Base-by-base conservation (phyloP, 2,329 filamentous ascomycete genomes). In the Simplicillium aogashimaense region DNA sequence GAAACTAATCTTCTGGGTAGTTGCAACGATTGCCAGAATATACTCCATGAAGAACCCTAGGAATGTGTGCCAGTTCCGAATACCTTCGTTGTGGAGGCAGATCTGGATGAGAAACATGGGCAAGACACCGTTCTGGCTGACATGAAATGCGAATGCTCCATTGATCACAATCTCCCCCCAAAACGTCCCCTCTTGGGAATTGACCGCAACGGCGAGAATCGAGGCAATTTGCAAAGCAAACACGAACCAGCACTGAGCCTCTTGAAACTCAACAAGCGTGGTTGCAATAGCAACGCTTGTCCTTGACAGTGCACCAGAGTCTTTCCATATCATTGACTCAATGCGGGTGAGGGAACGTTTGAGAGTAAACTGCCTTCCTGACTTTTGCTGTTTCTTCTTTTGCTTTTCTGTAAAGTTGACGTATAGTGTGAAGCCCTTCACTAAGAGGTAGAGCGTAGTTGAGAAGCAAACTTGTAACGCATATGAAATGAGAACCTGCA, bases 31-130 rank as follows among this genome's bases (percentile, higher is more conserved):
- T 30, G 60, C 60, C 2, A 63, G 53, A 4, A 63, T 36, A 36
- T 63, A 63, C 39, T 63, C 60, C 39, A 57, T 53, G 14, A 56
- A 53, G 49, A 63, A 63, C n/a, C 60, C 60, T 7, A 63, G 39
- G 37, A 63, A 63, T 2, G 60, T 63, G 32, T 63, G 60, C 60
- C 60, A 63, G 40, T 61, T 63, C 25, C 58, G 56, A 30, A 63
- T 63, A 12, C 60, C 60, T 35, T 63, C 60, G 35, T 61, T 56
- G 41, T 63, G 60, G 29, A 63, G 50, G 41, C 58, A 61, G 5
- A 63, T 46, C 47, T 63, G 60, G 5, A 61, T 47, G 1, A 63
- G 50, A 20, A 63, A 58, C 54, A 63, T 63, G 37, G 60, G 57
- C 17, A 63, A 42, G 4, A 63, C 50, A 3, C 60, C 60, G 38